Base-by-base conservation (phyloP, 176 grass and related monocot genomes). In the Oryza officinalis region DNA sequence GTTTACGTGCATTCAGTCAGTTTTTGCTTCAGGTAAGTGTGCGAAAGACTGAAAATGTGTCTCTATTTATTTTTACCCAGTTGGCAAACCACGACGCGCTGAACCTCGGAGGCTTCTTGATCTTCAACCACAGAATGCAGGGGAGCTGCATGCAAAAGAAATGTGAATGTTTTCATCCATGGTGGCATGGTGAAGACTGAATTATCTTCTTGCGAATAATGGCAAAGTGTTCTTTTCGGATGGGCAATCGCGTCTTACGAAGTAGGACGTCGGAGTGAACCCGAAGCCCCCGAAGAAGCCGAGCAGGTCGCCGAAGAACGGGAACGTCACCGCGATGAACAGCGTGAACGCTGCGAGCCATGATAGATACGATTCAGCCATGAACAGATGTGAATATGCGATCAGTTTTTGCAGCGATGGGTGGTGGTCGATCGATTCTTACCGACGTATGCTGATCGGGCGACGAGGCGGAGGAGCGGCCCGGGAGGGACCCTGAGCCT, bases 221-320 rank as follows among this genome's bases (percentile, higher is more conserved):
- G 4, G 49, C 5, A 1, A 5, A 20, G 49, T 20, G 18, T 54
- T 54, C 49, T 22, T 8, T 22, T 57, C 18, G 18, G 52, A 8
- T 57, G 18, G 18, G 4, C 52, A 22, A 57, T 28, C 27, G 64
- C 31, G 20, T 31, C 94, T 97, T 89, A 97, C 94, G 66, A 77
- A 97, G 80, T 92, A 97, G 46, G 94, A 91, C 2, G 94, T 97
- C 4, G 91, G 94, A 45, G 94, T 92, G 80, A 88, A 97, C 22
- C 89, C 94, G 30, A 96, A 96, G 17, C 94, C 94, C 28, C 94
- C 91, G 63, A 96, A 96, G 88, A 96, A 96, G 49, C 94, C 91
- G 37, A 93, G 86, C 45, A 96, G 80, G 70, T 92, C 91, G 71
- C 87, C 83, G 74, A 97, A 97, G 91, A 97, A 97, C 6, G 94